These are phyloP conservation scores for Aspergillus haitiensis DNA, from an alignment of 495 filamentous ascomycete species.

Conservation along the genomic window DNA sequence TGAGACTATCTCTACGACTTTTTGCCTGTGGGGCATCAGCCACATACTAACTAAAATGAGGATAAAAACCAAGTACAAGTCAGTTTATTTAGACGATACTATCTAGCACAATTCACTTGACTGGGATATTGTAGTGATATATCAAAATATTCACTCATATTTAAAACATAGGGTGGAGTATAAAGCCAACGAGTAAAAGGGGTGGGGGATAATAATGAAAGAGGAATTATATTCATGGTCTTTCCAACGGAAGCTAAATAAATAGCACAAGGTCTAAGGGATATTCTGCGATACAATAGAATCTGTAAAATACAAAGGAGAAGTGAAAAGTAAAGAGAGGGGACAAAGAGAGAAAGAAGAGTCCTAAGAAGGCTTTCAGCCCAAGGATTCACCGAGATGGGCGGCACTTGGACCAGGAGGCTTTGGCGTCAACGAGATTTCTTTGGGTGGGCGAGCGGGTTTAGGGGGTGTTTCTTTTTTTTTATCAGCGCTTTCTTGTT, in stretches of 20 bases:
- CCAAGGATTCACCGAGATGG: constrained; percentile 43
- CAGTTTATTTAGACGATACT: too few species aligned
- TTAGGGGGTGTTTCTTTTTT: constrained; percentile 36
- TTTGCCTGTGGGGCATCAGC: too few species aligned
- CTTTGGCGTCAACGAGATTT: constrained; percentile 21
- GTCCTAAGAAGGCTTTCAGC: constrained; percentile 27
- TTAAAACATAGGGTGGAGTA: not conserved
- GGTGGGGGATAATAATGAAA: not conserved
- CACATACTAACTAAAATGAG: too few species aligned
- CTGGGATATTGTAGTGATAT: too few species aligned
- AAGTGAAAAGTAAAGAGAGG: constrained; percentile 3
- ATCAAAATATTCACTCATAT: not conserved
- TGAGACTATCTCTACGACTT: too few species aligned
- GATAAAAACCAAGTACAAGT: too few species aligned
- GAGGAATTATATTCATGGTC: not conserved
- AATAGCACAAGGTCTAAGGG: not conserved
- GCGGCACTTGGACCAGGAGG: constrained; percentile 21
- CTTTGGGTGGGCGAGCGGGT: constrained; percentile 17
- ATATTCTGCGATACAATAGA: not conserved
- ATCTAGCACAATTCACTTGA: too few species aligned
- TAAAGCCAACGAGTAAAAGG: not conserved
- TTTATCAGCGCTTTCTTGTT: constrained; percentile 33
- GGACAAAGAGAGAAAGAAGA: not conserved
- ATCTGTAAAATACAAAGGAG: not conserved
- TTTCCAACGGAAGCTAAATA: too few species aligned